phyloP scores from a whole-genome alignment of 2,329 filamentous ascomycete species.

The Geosmithia putterillii region DNA sequence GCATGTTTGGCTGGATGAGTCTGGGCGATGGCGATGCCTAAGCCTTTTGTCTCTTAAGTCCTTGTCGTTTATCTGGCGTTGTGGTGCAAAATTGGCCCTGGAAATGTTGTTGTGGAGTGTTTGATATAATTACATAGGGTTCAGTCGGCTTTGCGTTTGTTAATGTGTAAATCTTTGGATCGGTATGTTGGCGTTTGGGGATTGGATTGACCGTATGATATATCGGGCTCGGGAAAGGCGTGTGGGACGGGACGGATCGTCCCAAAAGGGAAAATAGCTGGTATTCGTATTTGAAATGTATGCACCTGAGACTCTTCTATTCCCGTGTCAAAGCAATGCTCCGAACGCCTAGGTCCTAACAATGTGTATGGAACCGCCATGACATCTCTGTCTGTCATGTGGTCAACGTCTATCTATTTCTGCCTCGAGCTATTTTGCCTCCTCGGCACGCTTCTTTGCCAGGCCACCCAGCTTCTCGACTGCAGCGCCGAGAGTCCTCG shows the following conservation, averaged over 20 bases:
- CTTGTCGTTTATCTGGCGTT: background rate
- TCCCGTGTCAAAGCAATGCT: too few species aligned
- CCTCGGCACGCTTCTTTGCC: slow-evolving; percentile 16
- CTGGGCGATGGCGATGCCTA: background rate
- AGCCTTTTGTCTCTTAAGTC: background rate
- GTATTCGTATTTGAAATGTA: too few species aligned
- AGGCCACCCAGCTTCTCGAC: slow-evolving; percentile 23
- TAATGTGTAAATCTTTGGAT: too few species aligned
- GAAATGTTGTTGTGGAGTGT: background rate
- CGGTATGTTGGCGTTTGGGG: too few species aligned
- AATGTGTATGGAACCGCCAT: background rate
- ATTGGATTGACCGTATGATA: too few species aligned
- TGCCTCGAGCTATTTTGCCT: background rate
- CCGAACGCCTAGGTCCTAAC: too few species aligned
- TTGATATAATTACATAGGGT: too few species aligned
- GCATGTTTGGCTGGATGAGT: slow-evolving; percentile 37
- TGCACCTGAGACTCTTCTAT: too few species aligned
- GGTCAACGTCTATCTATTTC: background rate
- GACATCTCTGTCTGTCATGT: background rate
- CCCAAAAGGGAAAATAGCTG: too few species aligned
- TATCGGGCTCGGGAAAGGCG: too few species aligned
- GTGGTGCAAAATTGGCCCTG: background rate
- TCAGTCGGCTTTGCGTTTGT: too few species aligned
- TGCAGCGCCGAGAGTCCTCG: slow-evolving; percentile 15
- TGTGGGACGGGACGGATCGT: too few species aligned